A percentile compares a stretch with the other conserved stretches of the same genome.
Conservation (phyloP, 257 asterid genomes). For the Solanum chiquidenum region DNA sequence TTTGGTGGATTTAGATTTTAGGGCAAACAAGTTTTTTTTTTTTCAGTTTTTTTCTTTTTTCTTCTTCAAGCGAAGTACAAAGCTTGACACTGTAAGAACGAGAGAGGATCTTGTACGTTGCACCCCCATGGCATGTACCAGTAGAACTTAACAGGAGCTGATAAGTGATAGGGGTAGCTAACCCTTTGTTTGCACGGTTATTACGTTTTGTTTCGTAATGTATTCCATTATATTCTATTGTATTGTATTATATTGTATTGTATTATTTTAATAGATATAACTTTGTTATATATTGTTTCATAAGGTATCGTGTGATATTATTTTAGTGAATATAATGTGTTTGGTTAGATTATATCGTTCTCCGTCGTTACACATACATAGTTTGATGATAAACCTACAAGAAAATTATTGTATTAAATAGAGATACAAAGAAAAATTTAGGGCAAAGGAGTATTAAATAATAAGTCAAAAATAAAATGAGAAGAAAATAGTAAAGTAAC, state of each 20-base stretch:
- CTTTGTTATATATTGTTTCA: too few species aligned
- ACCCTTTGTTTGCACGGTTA: neutral
- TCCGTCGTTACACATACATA: rapidly evolving
- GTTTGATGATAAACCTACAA: too few species aligned
- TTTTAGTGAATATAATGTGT: too few species aligned
- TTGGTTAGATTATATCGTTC: too few species aligned
- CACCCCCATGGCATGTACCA: neutral
- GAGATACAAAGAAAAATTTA: too few species aligned
- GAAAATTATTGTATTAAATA: neutral
- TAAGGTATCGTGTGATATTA: too few species aligned
- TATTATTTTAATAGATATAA: too few species aligned
- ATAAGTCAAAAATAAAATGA: neutral
- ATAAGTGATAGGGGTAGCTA: neutral
- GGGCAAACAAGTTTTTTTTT: neutral
- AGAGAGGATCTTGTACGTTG: neutral
- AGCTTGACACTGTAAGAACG: neutral
- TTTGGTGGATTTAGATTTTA: neutral
- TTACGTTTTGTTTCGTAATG: too few species aligned
- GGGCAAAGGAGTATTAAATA: neutral
- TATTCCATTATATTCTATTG: too few species aligned
- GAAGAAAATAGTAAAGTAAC: too few species aligned
- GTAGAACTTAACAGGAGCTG: neutral
- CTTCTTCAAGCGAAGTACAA: neutral
- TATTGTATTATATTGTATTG: too few species aligned
- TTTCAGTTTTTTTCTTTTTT: neutral